A percentile compares a stretch with the other conserved stretches of the same genome.
Evolutionary conservation across 331 rosid genomes (phyloP).

Genomic region (Arachis monticola): DNA sequence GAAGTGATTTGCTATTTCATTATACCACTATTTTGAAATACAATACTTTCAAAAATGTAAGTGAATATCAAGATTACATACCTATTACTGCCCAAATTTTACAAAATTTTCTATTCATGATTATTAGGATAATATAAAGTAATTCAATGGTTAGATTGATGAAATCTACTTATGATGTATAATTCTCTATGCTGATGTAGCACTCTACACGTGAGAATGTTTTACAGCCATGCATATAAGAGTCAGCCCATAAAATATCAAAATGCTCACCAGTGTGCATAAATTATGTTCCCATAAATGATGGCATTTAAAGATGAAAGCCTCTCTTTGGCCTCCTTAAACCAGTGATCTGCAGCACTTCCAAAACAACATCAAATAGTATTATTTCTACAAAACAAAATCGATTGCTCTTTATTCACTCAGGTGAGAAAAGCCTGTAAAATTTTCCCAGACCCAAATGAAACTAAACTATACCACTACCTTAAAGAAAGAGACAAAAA

Average conservation of each 20-base stretch:
- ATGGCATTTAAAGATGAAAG: slow-evolving; percentile 76
- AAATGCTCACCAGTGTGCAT: slow-evolving; percentile 84
- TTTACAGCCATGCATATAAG: neutral
- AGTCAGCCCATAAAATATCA: slow-evolving; percentile 5
- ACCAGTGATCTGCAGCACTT: slow-evolving; percentile 99
- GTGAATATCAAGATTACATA: too few species aligned
- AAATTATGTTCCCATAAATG: slow-evolving; percentile 86
- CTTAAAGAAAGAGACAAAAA: slow-evolving; percentile 20
- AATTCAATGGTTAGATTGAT: too few species aligned
- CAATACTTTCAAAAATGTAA: too few species aligned
- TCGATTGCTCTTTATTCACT: neutral
- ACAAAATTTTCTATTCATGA: too few species aligned
- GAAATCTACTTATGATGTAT: neutral
- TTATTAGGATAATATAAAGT: too few species aligned
- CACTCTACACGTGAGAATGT: slow-evolving; percentile 20
- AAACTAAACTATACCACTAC: slow-evolving; percentile 29
- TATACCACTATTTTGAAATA: too few species aligned
- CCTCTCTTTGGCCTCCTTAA: slow-evolving; percentile 82
- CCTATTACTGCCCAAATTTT: too few species aligned
- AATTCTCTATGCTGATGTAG: slow-evolving; percentile 15
- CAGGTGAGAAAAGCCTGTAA: slow-evolving; percentile 3
- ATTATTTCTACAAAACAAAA: slow-evolving; percentile 46
- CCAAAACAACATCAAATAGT: slow-evolving; percentile 54
- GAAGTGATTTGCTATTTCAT: too few species aligned
- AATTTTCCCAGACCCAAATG: slow-evolving; percentile 25